A percentile compares a stretch with the other conserved stretches of the same genome.
Evolutionary conservation across 371 early-diverging fungal genomes (phyloP).

Genomic region (Syncephalis plumigaleata): DNA sequence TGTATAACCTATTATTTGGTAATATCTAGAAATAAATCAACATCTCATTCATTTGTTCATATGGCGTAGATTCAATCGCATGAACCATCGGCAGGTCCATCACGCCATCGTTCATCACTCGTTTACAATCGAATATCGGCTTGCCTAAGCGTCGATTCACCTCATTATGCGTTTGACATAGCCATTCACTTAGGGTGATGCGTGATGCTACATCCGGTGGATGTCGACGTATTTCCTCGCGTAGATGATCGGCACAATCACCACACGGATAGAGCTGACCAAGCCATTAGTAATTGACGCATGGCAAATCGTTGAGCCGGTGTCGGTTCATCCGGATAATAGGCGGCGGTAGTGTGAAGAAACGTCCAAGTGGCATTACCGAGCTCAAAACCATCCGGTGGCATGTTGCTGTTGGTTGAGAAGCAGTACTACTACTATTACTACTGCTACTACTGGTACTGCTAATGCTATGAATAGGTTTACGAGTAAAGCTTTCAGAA

Average conservation of each 20-base stretch:
- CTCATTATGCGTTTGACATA: conserved; percentile 93
- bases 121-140: conserved; percentile 82
- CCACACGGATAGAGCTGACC: conserved; percentile 91
- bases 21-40: too few relatives aligned
- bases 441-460: too few relatives aligned
- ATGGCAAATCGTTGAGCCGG: conserved; percentile 55
- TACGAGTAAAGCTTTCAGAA: not conserved
- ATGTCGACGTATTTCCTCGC: conserved; percentile 37
- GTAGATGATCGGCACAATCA: conserved; percentile 78
- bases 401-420: conserved; percentile 9
- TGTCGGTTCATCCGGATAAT: conserved; percentile 85
- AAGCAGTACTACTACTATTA: too few relatives aligned
- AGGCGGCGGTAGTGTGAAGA: conserved; percentile 95
- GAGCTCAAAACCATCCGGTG: conserved; percentile 72
- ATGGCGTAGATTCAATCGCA: conserved; percentile 29
- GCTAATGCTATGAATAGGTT: too few relatives aligned
- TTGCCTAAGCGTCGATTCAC: conserved; percentile 91
- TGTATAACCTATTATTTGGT: too few relatives aligned
- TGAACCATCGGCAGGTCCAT: conserved; percentile 58
- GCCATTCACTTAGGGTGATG: conserved; percentile 61
- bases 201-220: conserved; percentile 78
- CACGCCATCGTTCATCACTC: conserved; percentile 89
- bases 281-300: conserved; percentile 51
- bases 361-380: conserved; percentile 96
- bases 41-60: too few relatives aligned